phyloP scores from a whole-genome alignment of 768 basidiomycete species.

The Sutorius australiensis region DNA sequence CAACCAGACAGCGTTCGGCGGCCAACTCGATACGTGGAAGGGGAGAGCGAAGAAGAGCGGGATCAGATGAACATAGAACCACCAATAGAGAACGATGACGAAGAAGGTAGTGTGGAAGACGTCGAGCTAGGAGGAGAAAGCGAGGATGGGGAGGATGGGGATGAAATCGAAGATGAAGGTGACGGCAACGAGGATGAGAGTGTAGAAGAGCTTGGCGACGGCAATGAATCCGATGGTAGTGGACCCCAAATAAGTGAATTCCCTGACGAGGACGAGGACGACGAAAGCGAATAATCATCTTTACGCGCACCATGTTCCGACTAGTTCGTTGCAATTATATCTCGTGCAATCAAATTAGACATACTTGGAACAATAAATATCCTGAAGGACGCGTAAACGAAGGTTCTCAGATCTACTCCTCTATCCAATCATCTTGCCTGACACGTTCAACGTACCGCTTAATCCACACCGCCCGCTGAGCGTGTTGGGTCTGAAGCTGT shows the following conservation, averaged over 20 bases:
- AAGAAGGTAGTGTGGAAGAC: conserved; percentile 75
- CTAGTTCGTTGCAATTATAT: not conserved
- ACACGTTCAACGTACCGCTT: conserved; percentile 62
- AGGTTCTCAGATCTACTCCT: conserved; percentile 40
- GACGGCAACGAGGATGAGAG: conserved; percentile 33
- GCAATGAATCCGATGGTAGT: conserved; percentile 39
- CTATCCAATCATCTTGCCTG: conserved; percentile 62
- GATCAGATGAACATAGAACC: conserved; percentile 58
- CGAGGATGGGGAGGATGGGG: conserved; percentile 48
- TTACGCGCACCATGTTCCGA: not conserved
- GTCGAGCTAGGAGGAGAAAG: conserved; percentile 69
- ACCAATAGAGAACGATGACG: conserved; percentile 59
- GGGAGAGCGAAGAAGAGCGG: conserved; percentile 70
- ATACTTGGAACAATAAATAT: conserved; percentile 3
- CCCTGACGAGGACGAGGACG: conserved; percentile 59
- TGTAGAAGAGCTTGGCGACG: conserved; percentile 39
- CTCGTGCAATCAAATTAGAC: conserved; percentile 1
- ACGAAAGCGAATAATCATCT: conserved; percentile 44
- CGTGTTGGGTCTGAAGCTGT: conserved; percentile 47
- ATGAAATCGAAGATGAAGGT: conserved; percentile 35
- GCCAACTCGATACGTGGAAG: conserved; percentile 65
- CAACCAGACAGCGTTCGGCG: conserved; percentile 37
- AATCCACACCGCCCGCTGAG: conserved; percentile 58
- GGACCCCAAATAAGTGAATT: conserved; percentile 45
- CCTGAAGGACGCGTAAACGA: not conserved